Percentiles rank a stretch among this genome's conserved stretches.
Evolutionary conservation across 2,329 filamentous ascomycete species (phyloP).

Genomic region (Grosmannia penicillata): DNA sequence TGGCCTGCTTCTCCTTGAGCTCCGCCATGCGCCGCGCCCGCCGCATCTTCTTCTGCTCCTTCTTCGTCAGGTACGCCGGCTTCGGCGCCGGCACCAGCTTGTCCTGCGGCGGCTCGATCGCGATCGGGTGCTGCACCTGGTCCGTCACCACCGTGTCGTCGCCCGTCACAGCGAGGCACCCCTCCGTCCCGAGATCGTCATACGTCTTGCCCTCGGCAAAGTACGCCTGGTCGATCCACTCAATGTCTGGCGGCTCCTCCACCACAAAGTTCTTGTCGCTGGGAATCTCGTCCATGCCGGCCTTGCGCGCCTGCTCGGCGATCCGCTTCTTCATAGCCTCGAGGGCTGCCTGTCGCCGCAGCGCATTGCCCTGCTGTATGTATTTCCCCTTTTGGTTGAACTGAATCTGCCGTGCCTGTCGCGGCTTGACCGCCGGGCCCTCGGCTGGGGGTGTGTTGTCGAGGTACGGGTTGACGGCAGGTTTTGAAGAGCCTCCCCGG

Average conservation of each 20-base stretch:
- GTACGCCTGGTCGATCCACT: conserved; percentile 90
- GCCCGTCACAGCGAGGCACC: conserved; percentile 44
- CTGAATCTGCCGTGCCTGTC: conserved; percentile 60
- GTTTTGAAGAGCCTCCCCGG: background rate
- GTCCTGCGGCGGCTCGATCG: conserved; percentile 83
- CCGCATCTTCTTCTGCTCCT: conserved; percentile 82
- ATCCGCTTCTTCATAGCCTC: conserved; percentile 94
- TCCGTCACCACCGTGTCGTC: conserved; percentile 78
- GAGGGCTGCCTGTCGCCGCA: conserved; percentile 73
- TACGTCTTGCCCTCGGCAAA: conserved; percentile 65
- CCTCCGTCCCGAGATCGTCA: conserved; percentile 48
- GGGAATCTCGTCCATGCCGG: conserved; percentile 83
- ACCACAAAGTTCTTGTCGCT: conserved; percentile 85
- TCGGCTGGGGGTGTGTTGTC: conserved; percentile 49
- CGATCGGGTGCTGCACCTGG: conserved; percentile 85
- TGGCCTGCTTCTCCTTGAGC: conserved; percentile 89
- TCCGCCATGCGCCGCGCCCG: conserved; percentile 84
- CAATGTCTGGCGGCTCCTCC: conserved; percentile 69
- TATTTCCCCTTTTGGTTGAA: conserved; percentile 98
- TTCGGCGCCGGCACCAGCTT: conserved; percentile 66
- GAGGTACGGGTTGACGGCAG: conserved; percentile 58
- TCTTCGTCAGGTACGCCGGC: conserved; percentile 80
- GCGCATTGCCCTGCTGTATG: conserved; percentile 80
- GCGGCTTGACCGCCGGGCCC: conserved; percentile 35
- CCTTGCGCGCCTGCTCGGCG: conserved; percentile 71